Conservation (phyloP, 176 grass and related monocot species). For the Ananas comosus region DNA sequence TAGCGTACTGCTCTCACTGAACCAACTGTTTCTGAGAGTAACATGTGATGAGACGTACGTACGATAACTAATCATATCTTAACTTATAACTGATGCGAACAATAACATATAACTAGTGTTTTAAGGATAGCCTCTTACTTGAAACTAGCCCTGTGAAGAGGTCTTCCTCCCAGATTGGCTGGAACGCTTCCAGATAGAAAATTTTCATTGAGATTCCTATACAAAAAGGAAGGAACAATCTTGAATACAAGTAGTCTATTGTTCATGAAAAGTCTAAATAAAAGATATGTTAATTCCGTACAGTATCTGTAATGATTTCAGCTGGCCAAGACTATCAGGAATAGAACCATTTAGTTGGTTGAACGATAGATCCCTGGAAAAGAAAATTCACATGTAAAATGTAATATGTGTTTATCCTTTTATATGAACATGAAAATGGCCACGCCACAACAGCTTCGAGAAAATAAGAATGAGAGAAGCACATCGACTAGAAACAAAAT, state of each 20-base stretch:
- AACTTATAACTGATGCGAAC: neutral
- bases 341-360: constrained; percentile 92
- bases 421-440: neutral
- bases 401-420: neutral
- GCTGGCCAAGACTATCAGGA: constrained; percentile 72
- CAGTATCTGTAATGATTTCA: constrained; percentile 60
- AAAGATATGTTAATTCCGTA: constrained; percentile 33
- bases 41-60: too few relatives aligned
- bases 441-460: neutral
- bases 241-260: constrained; percentile 1
- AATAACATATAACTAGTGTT: neutral
- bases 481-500: neutral
- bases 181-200: constrained; percentile 83
- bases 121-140: constrained; percentile 40
- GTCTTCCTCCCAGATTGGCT: constrained; percentile 75
- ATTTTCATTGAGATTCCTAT: constrained; percentile 96
- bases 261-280: neutral
- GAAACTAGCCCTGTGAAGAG: constrained; percentile 91
- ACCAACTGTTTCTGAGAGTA: too few relatives aligned
- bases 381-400: neutral
- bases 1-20: too few relatives aligned
- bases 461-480: neutral
- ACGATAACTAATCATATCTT: neutral
- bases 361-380: constrained; percentile 79
- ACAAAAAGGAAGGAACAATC: constrained; percentile 6